Evolutionary conservation across 1,284 basidiomycete species (phyloP).

Genomic region (Chalciporus sp.): DNA sequence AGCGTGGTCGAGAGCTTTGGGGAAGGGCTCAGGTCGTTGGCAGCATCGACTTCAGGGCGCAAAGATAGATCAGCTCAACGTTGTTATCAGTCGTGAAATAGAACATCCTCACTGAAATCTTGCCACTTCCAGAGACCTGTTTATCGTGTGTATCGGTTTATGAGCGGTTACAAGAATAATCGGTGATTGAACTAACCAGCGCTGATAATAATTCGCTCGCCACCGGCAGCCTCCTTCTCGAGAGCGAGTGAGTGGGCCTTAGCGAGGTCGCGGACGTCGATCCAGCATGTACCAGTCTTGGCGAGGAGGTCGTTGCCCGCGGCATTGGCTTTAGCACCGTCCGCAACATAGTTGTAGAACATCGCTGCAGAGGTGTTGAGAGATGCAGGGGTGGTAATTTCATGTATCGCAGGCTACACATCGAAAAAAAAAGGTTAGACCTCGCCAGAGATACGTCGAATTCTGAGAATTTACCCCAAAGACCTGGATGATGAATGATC

Average conservation of each 20-base stretch:
- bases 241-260: constrained; percentile 59
- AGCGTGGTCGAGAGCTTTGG: constrained; percentile 23
- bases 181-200: constrained; percentile 31
- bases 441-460: neutral
- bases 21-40: constrained; percentile 28
- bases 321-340: constrained; percentile 17
- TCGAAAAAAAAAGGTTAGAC: constrained; percentile 5
- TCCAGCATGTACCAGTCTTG: constrained; percentile 39
- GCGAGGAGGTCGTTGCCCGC: constrained; percentile 33
- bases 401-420: constrained; percentile 49
- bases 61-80: neutral
- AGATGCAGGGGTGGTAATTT: constrained; percentile 42
- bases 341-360: constrained; percentile 39
- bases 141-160: neutral
- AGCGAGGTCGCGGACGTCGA: constrained; percentile 49
- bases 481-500: constrained; percentile 23
- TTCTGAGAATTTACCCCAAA: constrained; percentile 35
- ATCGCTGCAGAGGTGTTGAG: constrained; percentile 51
- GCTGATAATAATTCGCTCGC: constrained; percentile 57
- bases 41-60: constrained; percentile 28
- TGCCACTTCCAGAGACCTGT: constrained; percentile 35
- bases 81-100: neutral
- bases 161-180: too few species aligned
- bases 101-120: constrained; percentile 29
- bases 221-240: constrained; percentile 55